Conservation (phyloP, 192 early-diverging fungal genomes). For the Backusella westeae region DNA sequence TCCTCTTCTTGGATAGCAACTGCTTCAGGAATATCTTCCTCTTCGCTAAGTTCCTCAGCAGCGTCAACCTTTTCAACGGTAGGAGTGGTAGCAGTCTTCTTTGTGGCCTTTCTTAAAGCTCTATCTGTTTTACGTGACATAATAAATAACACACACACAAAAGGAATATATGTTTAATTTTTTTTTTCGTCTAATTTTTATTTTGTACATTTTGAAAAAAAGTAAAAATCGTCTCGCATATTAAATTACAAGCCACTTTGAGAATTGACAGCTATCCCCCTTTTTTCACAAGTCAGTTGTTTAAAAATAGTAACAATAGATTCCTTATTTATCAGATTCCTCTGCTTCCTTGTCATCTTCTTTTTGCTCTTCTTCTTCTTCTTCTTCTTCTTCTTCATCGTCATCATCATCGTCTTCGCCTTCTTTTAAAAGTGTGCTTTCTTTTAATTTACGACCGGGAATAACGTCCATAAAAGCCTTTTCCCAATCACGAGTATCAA, state of each 20-base stretch:
- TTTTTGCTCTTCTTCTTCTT: neutral
- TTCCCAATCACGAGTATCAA: slow-evolving; percentile 82
- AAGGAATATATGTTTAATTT: no score
- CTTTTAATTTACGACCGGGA: slow-evolving; percentile 82
- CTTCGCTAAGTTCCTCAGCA: neutral
- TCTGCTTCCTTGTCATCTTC: neutral
- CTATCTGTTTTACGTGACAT: slow-evolving; percentile 18
- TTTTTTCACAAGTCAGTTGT: neutral
- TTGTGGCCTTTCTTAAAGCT: neutral
- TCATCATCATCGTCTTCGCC: neutral
- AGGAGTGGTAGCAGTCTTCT: neutral
- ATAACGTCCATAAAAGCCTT: slow-evolving; percentile 87
- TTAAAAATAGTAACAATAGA: neutral
- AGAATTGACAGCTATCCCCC: neutral
- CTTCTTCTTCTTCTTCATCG: neutral
- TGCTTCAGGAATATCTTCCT: neutral
- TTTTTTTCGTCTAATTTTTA: neutral
- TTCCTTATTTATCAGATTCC: neutral
- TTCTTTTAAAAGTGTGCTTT: slow-evolving; percentile 26
- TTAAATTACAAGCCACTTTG: neutral
- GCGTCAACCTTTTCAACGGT: neutral
- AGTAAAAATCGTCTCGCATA: slow-evolving; percentile 9
- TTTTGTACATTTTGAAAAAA: neutral
- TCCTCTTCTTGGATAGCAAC: neutral
- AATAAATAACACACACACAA: no score